Base-by-base conservation (phyloP, 441 rosid species). In the Cnidoscolus chayamansa region DNA sequence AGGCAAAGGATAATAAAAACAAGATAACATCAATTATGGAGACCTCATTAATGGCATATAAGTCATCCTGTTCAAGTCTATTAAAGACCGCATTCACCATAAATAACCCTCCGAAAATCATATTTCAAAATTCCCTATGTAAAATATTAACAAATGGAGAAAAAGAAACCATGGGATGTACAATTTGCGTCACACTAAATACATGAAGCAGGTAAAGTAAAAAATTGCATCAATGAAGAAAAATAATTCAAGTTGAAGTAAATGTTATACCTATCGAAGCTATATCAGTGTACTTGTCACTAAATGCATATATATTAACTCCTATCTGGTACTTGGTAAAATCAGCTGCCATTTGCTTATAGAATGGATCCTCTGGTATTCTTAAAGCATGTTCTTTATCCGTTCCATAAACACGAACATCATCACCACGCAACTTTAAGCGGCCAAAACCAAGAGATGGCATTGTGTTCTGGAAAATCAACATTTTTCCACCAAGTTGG, bases 281-380 rank as follows among this genome's bases (percentile, higher is more conserved):
- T 80, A 96, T 84, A 80, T 96, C 98, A 61, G 88, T 89, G 83
- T 92, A 96, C 78, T 87, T 93, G 78, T 96, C 99, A 81, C 93
- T 88, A 84, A 88, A 90, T 55, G 97, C 98, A 74, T 92, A 93
- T 72, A 92, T 77, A 84, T 96, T 90, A 71, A 89, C 91, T 74
- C 89, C 98, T 74, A 93, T 93, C 88, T 93, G 98, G 80, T 77
- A 89, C 85, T 96, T 96, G 68, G 99, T 90, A 78, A 92, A 88
- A 87, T 96, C 99, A 55, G 99, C 99, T 84, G 99, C 98, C 97
- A 93, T 90, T 82, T 93, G 97, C 82, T 96, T 96, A 74, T 93
- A 93, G 78, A 92, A 96, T 63, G 88, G 86, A 81, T 96, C 98
- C 82, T 96, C 99, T 63, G 98, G 88, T 74, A 90, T 76, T 80